These are phyloP conservation scores for Penicillium steckii DNA, from an alignment of 495 filamentous ascomycete genomes.

Conservation along the genomic window DNA sequence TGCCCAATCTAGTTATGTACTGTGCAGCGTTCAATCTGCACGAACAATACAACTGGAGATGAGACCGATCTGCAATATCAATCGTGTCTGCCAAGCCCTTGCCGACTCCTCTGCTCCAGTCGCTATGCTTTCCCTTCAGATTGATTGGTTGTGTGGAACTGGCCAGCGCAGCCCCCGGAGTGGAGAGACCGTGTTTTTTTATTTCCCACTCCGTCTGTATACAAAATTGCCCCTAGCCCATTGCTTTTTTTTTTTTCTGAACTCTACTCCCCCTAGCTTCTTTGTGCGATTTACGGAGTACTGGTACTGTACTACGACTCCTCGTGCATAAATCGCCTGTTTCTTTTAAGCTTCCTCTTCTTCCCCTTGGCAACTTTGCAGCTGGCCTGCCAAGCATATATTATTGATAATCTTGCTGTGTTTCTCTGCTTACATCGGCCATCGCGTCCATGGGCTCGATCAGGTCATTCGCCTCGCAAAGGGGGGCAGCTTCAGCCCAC, in stretches of 20 bases:
- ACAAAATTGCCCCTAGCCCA: background rate
- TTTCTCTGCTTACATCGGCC: background rate
- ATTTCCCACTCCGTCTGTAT: slow-evolving; percentile 8
- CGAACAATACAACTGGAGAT: too few species aligned
- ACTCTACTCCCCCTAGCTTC: background rate
- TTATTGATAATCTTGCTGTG: background rate
- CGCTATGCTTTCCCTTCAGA: background rate
- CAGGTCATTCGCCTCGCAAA: slow-evolving; percentile 13
- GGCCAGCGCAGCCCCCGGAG: slow-evolving; percentile 16
- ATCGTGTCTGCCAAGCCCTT: slow-evolving; percentile 18
- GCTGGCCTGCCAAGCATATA: background rate
- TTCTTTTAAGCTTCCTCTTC: background rate
- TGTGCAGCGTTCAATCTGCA: too few species aligned
- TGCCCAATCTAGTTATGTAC: too few species aligned
- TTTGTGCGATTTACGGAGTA: background rate
- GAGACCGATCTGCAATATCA: background rate
- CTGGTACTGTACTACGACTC: background rate
- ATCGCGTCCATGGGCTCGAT: slow-evolving; percentile 17
- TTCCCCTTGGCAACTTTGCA: background rate
- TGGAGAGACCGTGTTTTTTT: slow-evolving; percentile 10
- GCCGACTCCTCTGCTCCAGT: slow-evolving; percentile 14
- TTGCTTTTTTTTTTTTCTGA: background rate
- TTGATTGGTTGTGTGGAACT: slow-evolving; percentile 16
- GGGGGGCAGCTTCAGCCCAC: background rate
- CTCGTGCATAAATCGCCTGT: background rate